Evolutionary conservation across 176 grass and related monocot genomes (phyloP).

Genomic region (Hyparrhenia diplandra): DNA sequence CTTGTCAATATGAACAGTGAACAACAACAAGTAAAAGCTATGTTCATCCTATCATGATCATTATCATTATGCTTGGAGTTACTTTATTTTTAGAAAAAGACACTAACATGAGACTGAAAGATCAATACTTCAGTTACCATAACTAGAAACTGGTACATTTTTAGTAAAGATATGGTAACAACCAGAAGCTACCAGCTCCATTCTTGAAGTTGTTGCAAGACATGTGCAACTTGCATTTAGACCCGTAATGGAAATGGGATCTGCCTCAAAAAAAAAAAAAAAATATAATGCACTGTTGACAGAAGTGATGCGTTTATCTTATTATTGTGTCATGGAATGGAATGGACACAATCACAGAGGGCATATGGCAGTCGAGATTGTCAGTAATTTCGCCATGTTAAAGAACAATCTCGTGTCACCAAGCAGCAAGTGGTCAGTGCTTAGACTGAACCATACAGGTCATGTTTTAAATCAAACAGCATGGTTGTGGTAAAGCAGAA

Average conservation of each 20-base stretch:
- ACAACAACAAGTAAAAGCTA: background rate
- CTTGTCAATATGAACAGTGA: background rate
- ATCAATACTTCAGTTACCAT: background rate
- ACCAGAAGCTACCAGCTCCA: too few relatives aligned
- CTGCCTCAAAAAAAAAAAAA: too few relatives aligned
- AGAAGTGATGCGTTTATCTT: background rate
- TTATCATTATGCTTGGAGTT: background rate
- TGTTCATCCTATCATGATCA: background rate
- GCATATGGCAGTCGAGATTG: background rate
- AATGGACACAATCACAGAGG: background rate
- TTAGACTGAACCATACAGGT: background rate
- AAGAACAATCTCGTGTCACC: background rate
- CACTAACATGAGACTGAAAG: background rate
- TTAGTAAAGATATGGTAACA: background rate
- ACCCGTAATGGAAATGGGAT: too few relatives aligned
- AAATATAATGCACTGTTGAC: too few relatives aligned
- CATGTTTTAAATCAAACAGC: background rate
- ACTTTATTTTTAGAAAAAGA: background rate
- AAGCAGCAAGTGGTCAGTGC: background rate
- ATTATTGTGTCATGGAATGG: background rate
- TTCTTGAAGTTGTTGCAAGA: background rate
- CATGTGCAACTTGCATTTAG: background rate
- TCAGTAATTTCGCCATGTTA: background rate
- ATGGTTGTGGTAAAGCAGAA: background rate
- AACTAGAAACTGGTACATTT: background rate